Conservation (phyloP, 2,329 filamentous ascomycete species). For the Myriosclerotinia curreyana region DNA sequence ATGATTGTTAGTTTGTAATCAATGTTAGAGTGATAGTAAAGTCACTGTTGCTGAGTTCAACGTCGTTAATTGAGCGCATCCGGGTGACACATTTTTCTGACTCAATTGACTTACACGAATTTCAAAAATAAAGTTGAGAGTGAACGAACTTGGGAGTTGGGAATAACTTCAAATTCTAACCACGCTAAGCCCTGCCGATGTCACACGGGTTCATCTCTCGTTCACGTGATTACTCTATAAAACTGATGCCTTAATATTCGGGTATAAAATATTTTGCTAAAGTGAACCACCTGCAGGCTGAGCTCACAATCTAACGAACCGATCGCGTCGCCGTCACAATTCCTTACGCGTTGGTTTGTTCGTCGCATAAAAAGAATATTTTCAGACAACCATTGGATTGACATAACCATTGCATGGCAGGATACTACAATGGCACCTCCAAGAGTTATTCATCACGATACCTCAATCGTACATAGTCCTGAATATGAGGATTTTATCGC, state of each 20-base stretch:
- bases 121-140: not conserved
- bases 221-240: not conserved
- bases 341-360: constrained; percentile 20
- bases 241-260: not conserved
- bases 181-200: not conserved
- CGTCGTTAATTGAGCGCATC: not conserved
- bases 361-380: constrained; percentile 18
- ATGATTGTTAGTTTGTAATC: constrained; percentile 5
- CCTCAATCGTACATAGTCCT: constrained; percentile 46
- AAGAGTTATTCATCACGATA: constrained; percentile 26
- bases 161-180: not conserved
- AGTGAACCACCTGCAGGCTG: not conserved
- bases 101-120: not conserved
- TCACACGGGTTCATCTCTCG: not conserved
- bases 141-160: not conserved
- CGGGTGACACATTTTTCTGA: not conserved
- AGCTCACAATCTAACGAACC: constrained; percentile 15
- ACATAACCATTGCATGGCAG: constrained; percentile 28
- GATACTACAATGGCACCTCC: constrained; percentile 34
- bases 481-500: constrained; percentile 80
- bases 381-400: constrained; percentile 22
- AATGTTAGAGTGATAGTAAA: constrained; percentile 18
- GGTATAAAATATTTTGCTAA: not conserved
- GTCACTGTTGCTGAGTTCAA: not conserved
- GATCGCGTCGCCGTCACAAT: constrained; percentile 26